These are phyloP conservation scores for Croton laevigatus DNA, from an alignment of 441 rosid species.

Conservation along the genomic window DNA sequence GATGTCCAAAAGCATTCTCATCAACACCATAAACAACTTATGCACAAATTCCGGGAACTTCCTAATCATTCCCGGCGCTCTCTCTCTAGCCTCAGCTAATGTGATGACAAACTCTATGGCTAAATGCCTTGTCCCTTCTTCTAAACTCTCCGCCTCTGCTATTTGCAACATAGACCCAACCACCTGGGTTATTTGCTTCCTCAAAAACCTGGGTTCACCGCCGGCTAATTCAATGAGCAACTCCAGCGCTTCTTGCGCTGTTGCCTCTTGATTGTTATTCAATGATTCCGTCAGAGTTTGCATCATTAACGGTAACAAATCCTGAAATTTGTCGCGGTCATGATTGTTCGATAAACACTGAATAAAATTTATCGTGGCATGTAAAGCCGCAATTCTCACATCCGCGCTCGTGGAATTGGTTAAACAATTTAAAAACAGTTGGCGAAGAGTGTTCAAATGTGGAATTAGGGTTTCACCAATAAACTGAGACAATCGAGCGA, in stretches of 20 bases:
- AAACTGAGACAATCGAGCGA: conserved; percentile 77
- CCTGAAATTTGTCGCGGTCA: conserved; percentile 84
- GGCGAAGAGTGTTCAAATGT: conserved; percentile 66
- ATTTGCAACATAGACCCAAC: conserved; percentile 92
- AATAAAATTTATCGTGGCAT: conserved; percentile 75
- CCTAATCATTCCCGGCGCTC: conserved; percentile 98
- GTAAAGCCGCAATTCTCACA: conserved; percentile 84
- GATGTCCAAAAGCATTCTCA: conserved; percentile 84
- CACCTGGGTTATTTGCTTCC: conserved; percentile 76
- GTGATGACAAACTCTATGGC: conserved; percentile 94
- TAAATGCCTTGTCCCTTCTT: conserved; percentile 80
- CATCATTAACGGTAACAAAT: conserved; percentile 84
- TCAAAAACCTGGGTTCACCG: conserved; percentile 78
- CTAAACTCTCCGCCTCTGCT: conserved; percentile 88
- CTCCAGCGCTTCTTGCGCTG: conserved; percentile 90
- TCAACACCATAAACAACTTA: conserved; percentile 75
- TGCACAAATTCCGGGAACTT: conserved; percentile 90
- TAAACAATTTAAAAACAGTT: conserved; percentile 63
- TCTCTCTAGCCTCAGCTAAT: conserved; percentile 88
- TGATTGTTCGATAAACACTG: conserved; percentile 57
- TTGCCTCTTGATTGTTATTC: conserved; percentile 70
- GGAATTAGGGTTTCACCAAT: conserved; percentile 75
- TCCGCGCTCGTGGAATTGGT: conserved; percentile 48
- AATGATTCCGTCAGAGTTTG: conserved; percentile 77
- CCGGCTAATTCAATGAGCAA: conserved; percentile 87